Percentiles rank a stretch among this genome's conserved stretches.
phyloP scores from a whole-genome alignment of 2,329 filamentous ascomycete genomes.

The Paecilomyces formosus region DNA sequence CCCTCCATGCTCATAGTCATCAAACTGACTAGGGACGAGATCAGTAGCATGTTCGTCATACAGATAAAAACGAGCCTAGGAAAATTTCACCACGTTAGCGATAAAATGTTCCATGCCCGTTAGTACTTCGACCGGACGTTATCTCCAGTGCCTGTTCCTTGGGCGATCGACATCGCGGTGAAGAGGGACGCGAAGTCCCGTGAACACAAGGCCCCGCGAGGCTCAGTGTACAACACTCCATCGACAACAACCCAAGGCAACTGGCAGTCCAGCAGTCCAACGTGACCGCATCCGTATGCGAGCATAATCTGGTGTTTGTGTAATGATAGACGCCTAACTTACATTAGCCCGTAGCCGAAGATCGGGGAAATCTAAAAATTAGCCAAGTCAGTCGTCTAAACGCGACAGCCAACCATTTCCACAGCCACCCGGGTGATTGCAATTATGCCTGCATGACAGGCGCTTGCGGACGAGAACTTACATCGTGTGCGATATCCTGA shows the following conservation, averaged over 20 bases:
- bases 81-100: slow-evolving; percentile 6
- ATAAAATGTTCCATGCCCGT: not conserved
- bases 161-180: not conserved
- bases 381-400: slow-evolving; percentile 29
- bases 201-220: not conserved
- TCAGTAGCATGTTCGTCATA: slow-evolving; percentile 54
- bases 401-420: slow-evolving; percentile 32
- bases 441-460: slow-evolving; percentile 24
- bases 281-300: slow-evolving; percentile 29
- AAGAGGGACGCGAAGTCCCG: not conserved
- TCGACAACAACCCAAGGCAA: not conserved
- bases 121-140: not conserved
- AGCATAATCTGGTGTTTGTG: slow-evolving; percentile 11
- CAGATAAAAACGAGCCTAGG: slow-evolving; percentile 50
- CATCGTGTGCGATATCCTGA: slow-evolving; percentile 31
- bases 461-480: slow-evolving; percentile 21
- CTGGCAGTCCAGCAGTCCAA: no score
- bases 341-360: slow-evolving; percentile 34
- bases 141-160: not conserved
- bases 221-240: not conserved
- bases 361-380: slow-evolving; percentile 32
- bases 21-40: slow-evolving; percentile 52
- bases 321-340: slow-evolving; percentile 18
- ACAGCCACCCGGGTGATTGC: slow-evolving; percentile 16
- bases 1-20: slow-evolving; percentile 53